Evolutionary conservation across 2,329 filamentous ascomycete species (phyloP).

Genomic region (Colletotrichum lentis): DNA sequence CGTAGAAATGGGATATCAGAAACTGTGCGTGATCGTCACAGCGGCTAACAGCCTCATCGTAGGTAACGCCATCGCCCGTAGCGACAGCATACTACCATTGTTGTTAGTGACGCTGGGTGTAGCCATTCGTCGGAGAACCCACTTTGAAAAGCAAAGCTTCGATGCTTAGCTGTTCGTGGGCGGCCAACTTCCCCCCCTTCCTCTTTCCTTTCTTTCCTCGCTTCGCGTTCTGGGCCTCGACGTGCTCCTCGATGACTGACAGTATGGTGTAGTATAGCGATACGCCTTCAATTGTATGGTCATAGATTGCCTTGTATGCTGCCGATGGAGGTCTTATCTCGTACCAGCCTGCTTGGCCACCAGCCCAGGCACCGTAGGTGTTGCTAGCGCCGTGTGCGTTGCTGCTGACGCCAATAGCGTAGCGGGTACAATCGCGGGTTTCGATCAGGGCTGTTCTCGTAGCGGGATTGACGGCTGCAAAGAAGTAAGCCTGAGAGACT

Average conservation of each 20-base stretch:
- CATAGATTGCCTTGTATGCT: constrained; percentile 64
- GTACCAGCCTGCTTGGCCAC: constrained; percentile 72
- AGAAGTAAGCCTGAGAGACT: constrained; percentile 10
- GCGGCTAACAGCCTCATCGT: constrained; percentile 57
- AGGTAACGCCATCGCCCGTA: constrained; percentile 61
- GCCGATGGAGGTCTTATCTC: constrained; percentile 65
- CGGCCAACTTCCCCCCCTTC: constrained; percentile 25
- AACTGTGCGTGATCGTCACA: constrained; percentile 61
- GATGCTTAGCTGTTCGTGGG: constrained; percentile 27
- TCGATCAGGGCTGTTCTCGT: constrained; percentile 57
- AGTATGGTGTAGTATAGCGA: constrained; percentile 69
- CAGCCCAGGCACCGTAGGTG: constrained; percentile 70
- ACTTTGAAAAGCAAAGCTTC: constrained; percentile 48
- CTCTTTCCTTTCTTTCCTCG: constrained; percentile 47
- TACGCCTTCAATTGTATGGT: constrained; percentile 69
- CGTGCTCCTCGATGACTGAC: constrained; percentile 60
- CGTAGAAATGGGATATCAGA: constrained; percentile 60
- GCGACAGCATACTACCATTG: constrained; percentile 57
- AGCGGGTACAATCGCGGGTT: constrained; percentile 58
- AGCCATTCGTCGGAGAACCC: constrained; percentile 8
- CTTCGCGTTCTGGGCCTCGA: constrained; percentile 44
- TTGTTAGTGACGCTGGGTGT: constrained; percentile 23
- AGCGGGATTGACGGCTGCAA: constrained; percentile 47
- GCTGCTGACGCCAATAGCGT: constrained; percentile 62
- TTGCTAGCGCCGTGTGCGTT: constrained; percentile 63